Evolutionary conservation across 2,329 filamentous ascomycete genomes (phyloP), one percentile per base, ranked within the genome.

Genomic region (Alternaria gansuensis): DNA sequence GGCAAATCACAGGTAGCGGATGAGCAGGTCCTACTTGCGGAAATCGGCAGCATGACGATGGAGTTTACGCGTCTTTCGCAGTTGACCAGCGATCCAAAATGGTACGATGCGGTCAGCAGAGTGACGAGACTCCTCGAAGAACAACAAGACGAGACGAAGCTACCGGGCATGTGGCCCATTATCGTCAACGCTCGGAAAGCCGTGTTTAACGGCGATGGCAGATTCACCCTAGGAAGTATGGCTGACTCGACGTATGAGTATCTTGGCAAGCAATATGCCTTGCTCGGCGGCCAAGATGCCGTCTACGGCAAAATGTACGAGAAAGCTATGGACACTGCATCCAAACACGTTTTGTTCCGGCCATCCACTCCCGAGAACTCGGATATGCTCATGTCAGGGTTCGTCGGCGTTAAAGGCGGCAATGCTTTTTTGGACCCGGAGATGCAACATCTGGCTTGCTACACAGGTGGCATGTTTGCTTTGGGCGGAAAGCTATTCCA

Each of bases 401-500:
- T 78, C 26, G 76, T 80, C 6, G 77, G 75, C 14, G 76, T 77
- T 0, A 72, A 75, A 41, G 67, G 59, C 54, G 59, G 65, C 31
- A 71, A 66, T 4, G 60, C 65, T 2, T 60, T 66, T 8, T 74
- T 85, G 5, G 75, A 81, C 10, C 81, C 85, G 11, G 81, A 87
- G 64, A 81, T 82, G 26, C 82, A 85, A 51, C 86, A 88, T 71
- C 79, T 88, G 13, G 81, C 79, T 24, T 88, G 86, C 75, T 88
- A 86, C 68, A 80, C 83, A 0, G 86, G 86, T 10, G 86, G 85
- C 51, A 88, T 88, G 85, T 84, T 87, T 59, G 86, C 83, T 0
- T 73, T 88, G 0, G 86, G 85, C 28, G 82, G 85, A 43, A 85
- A 83, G 66, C 68, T 88, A 1, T 87, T 88, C 70, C 75, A 80